Base-by-base conservation (phyloP, 495 filamentous ascomycete species). In the Penicillium atrosanguineum region DNA sequence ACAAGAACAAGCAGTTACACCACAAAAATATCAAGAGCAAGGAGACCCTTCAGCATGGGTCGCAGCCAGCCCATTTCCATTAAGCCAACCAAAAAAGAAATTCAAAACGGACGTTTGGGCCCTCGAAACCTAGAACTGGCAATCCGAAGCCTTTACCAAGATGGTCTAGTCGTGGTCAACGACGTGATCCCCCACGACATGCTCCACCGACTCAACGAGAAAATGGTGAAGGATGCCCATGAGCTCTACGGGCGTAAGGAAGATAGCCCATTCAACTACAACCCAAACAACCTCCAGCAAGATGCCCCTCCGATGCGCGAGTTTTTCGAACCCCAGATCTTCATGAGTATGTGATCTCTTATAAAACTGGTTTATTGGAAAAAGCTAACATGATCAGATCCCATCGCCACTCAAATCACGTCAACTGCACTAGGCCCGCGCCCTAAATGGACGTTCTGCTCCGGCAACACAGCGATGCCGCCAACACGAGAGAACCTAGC, bases 231-330 rank as follows among this genome's bases (percentile, higher is more conserved):
- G 34, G 80, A 84, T 61, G 76, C 79, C 15, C 61, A 61, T 16
- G 47, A 45, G 2, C 64, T 81, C 15, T 70, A 75, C 46, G 64
- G 52, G 4, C 57, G 60, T 47, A 75, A 75, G n/a, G 70, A 76
- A 18, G 66, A 76, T 37, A 70, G 71, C 6, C 78, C 78, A 0
- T 80, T 74, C 59, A 80, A 82, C 48, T 80, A 78, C 52, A 79
- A 79, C 57, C 69, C 71, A 6, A 77, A 75, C 7, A 80, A 83
- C 54, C 68, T 82, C 44, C 77, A 80, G 48, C 80, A 82, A 53
- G 76, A 79, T 41, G 65, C 79, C 1, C 75, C 74, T 20, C 71
- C 77, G 0, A 68, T 72, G 7, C 54, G 56, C 0, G 50, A 68
- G 23, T 75, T 67, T 44, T 77, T 76, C 49, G 66, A 69, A 41